Evolutionary conservation across 164 flowering plant genomes (phyloP), one percentile per base, ranked within the genome.

Genomic region (Vitis amurensis): DNA sequence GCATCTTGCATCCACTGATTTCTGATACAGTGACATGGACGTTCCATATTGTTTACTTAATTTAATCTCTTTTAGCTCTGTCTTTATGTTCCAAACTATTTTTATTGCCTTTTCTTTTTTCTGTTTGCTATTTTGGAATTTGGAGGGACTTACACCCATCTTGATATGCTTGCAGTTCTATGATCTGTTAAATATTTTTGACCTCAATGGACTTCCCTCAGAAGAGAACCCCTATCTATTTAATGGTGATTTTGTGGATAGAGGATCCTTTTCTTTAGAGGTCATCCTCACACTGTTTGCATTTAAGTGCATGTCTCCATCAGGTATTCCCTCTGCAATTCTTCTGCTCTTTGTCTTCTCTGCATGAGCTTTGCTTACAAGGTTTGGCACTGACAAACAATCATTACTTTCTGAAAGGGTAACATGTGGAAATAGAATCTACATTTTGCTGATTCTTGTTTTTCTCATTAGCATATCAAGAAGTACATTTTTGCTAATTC

Each of bases 191-290:
- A 93, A 95, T 78, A 95, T 95, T 71, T 95, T 95, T 84, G 95
- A 93, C 85, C 91, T 95, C 63, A 95, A 93, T 84, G 98, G 99
- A 27, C 91, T 95, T 65, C 99, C 99, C 8, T 93, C 98, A 11
- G 98, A 93, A 61, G 98, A 93, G 69, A 95, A 95, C 74, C 99
- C 99, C 0, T 95, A 95, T 72, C 89, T 95, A 52, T 95, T 95
- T 75, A 95, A 95, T 80, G 99, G 99, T 15, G 98, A 95, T 79
- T 95, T 95, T 79, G 99, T 95, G 66, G 99, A 95, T 75, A 81
- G 99, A 30, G 99, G 99, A 47, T 95, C 99, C 61, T 95, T 95
- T 77, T 95, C 99, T 37, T 50, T 95, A 75, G 99, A 95, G 84
- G 89, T 92, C 77, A 95, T 95, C 61, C 97, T 93, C 61, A 90